A percentile compares a stretch with the other conserved stretches of the same genome.
These are phyloP conservation scores for Monosporozyma servazzii DNA, from an alignment of 805 yeast genomes.

Conservation along the genomic window DNA sequence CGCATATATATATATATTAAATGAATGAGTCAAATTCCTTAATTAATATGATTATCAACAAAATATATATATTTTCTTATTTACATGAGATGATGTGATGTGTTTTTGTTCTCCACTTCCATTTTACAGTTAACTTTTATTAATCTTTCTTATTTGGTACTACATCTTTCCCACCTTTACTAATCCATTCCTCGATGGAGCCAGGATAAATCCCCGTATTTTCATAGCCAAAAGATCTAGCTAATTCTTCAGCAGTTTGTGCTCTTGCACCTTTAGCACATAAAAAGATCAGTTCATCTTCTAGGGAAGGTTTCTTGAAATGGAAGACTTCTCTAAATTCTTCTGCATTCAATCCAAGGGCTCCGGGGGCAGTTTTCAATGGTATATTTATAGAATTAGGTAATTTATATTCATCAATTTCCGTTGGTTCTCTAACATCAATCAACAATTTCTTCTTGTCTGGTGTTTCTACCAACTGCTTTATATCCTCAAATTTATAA, in stretches of 20 bases:
- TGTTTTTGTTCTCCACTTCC: no score
- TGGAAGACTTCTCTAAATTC: slow-evolving; percentile 79
- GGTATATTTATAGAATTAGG: slow-evolving; percentile 86
- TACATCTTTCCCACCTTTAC: slow-evolving; percentile 15
- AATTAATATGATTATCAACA: no score
- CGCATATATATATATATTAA: slow-evolving; percentile 1
- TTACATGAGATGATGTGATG: not conserved
- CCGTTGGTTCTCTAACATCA: slow-evolving; percentile 91
- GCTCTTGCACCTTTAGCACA: slow-evolving; percentile 92
- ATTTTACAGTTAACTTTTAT: no score
- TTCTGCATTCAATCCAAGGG: slow-evolving; percentile 66
- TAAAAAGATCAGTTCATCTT: slow-evolving; percentile 74
- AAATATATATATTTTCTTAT: not conserved
- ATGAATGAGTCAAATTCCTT: no score
- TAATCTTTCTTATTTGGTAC: not conserved
- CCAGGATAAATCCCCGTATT: slow-evolving; percentile 82
- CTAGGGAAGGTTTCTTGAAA: slow-evolving; percentile 63
- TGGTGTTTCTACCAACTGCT: slow-evolving; percentile 39
- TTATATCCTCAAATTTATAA: slow-evolving; percentile 43
- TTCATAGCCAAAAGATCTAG: slow-evolving; percentile 79
- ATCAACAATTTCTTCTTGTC: slow-evolving; percentile 49
- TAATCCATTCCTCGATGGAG: slow-evolving; percentile 77
- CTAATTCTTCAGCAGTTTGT: slow-evolving; percentile 83
- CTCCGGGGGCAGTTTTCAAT: slow-evolving; percentile 85
- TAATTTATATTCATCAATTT: slow-evolving; percentile 60